Evolutionary conservation across 2,329 filamentous ascomycete species (phyloP).

Genomic region (Colletotrichum siamense): DNA sequence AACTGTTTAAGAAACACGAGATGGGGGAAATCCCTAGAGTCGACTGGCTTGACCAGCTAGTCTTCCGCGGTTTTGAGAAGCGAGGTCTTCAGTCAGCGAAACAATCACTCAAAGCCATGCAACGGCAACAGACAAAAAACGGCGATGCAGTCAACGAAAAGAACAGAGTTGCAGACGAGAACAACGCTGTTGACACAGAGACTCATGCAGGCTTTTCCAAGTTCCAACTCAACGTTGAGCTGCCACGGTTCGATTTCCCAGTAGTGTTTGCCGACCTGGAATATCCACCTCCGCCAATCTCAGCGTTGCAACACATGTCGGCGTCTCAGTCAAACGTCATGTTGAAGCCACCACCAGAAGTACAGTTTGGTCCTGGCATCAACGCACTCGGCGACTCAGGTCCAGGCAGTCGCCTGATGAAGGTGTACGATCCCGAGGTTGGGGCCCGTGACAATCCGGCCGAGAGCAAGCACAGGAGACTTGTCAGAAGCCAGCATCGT

Average conservation of each 20-base stretch:
- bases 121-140: conserved; percentile 49
- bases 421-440: conserved; percentile 92
- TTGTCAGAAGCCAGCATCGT: conserved; percentile 88
- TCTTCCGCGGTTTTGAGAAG: conserved; percentile 90
- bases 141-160: conserved; percentile 42
- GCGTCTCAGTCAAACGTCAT: conserved; percentile 72
- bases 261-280: conserved; percentile 95
- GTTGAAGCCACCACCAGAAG: conserved; percentile 82
- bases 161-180: conserved; percentile 26
- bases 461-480: conserved; percentile 89
- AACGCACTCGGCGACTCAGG: conserved; percentile 66
- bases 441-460: conserved; percentile 90
- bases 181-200: conserved; percentile 41
- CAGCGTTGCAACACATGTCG: conserved; percentile 70
- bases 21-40: conserved; percentile 94
- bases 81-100: conserved; percentile 69
- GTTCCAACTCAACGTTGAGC: conserved; percentile 87
- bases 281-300: conserved; percentile 85
- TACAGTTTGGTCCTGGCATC: conserved; percentile 90
- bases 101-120: conserved; percentile 64
- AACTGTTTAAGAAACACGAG: conserved; percentile 94
- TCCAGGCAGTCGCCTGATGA: conserved; percentile 69
- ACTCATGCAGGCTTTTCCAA: conserved; percentile 57
- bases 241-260: conserved; percentile 94
- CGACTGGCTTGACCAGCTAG: conserved; percentile 94